Base-by-base conservation (phyloP, 352 stramenopile genomes). In the Globisporangium orthogonon region DNA sequence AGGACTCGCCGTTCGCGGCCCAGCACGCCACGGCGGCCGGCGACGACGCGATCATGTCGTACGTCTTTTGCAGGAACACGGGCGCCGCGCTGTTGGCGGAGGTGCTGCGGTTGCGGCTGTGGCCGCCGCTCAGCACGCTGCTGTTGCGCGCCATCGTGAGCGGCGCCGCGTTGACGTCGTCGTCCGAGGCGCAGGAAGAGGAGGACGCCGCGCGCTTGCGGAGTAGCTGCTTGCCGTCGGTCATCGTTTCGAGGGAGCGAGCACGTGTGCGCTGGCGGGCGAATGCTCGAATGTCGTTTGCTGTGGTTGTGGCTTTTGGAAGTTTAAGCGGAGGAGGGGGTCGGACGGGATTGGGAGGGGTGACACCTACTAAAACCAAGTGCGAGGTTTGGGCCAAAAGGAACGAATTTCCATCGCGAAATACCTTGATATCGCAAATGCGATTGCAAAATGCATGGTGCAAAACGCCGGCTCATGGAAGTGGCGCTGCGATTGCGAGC, bases 11-110 rank as follows among this genome's bases (percentile, higher is more conserved):
- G 48, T 64, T 71, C 35, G 90, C 76, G 47, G 75, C 78, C 90
- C 90, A 97, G 53, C 70, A 79, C 31, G 88, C 89, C 29, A 97
- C 75, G 28, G 72, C 51, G 7, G 65, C 50, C 11, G 89, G 76
- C 46, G 86, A 95, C 61, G 83, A 93, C 67, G 96, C 86, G 60
- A 97, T 95, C 81, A 97, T 95, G 59, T 96, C 86, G 70, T 96
- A 97, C 23, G 90, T 97, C 74, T 97, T 97, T 56, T 95, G 83
- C 9, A 97, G 70, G 61, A 97, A 97, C 50, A 92, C 78, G 15
- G 91, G 82, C 53, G 84, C 73, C 2, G 56, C 58, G 47, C 28
- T 40, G 45, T 40, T 54, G 51, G 23, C 23, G 23, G 23, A 23
- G 23, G 23, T 23, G 23, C 23, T 23, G 23, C 23, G 23, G 23